These are phyloP conservation scores for Fraxinus nigra DNA, from an alignment of 305 asterid species.

Conservation along the genomic window DNA sequence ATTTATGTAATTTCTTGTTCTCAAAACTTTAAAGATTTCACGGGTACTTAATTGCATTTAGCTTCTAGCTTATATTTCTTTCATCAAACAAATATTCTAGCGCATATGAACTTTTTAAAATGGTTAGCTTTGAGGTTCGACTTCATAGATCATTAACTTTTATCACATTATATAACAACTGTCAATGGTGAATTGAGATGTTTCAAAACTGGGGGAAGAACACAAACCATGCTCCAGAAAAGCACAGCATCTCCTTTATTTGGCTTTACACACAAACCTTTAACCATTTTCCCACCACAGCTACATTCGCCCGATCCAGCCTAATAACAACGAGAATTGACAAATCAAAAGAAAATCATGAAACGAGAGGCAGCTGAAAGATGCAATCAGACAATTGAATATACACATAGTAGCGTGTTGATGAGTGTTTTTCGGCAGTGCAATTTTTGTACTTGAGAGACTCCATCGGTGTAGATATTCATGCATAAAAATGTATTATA, in stretches of 20 bases:
- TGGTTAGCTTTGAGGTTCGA: background rate
- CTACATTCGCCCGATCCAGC: slow-evolving; percentile 81
- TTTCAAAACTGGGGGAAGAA: slow-evolving; percentile 19
- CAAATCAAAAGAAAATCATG: slow-evolving; percentile 18
- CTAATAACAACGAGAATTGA: slow-evolving; percentile 32
- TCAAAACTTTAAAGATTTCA: background rate
- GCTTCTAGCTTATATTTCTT: background rate
- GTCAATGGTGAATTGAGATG: background rate
- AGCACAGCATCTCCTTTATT: slow-evolving; percentile 85
- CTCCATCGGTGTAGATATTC: background rate
- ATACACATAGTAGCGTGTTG: background rate
- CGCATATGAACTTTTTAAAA: background rate
- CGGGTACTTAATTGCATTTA: background rate
- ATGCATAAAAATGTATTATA: background rate
- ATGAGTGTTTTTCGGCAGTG: background rate
- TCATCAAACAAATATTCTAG: background rate
- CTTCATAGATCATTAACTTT: background rate
- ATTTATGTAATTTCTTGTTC: background rate
- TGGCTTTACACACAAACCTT: slow-evolving; percentile 83
- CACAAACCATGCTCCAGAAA: slow-evolving; percentile 96
- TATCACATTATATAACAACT: background rate
- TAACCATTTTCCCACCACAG: slow-evolving; percentile 78
- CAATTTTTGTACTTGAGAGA: background rate
- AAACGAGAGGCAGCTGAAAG: slow-evolving; percentile 2
- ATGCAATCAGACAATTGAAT: slow-evolving; percentile 6